Evolutionary conservation across 1,284 basidiomycete genomes (phyloP).

Genomic region (Psilocybe mexicana): DNA sequence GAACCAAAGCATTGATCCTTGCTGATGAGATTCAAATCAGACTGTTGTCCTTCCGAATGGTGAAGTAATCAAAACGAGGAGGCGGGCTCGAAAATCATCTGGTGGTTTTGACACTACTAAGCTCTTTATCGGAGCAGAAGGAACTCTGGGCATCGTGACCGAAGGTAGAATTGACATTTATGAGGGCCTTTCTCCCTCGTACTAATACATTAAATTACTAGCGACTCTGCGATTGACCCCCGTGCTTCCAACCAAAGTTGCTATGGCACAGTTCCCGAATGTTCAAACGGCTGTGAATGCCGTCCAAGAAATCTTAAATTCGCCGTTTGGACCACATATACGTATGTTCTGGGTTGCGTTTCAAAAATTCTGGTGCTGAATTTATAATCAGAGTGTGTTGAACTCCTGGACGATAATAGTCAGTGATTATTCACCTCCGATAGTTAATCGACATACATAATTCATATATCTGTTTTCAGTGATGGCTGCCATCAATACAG

Average conservation of each 20-base stretch:
- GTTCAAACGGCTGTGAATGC: constrained; percentile 69
- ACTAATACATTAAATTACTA: constrained; percentile 20
- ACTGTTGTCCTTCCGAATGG: constrained; percentile 91
- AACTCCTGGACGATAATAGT: constrained; percentile 77
- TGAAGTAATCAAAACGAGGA: constrained; percentile 91
- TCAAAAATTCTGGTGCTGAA: constrained; percentile 3
- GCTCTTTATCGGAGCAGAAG: constrained; percentile 96
- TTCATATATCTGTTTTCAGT: constrained; percentile 37
- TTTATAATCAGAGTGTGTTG: constrained; percentile 69
- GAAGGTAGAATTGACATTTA: constrained; percentile 56
- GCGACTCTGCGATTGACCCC: constrained; percentile 83
- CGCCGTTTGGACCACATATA: constrained; percentile 58
- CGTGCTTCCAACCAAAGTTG: constrained; percentile 70
- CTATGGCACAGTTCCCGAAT: constrained; percentile 69
- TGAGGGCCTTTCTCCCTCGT: neutral
- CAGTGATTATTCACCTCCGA: constrained; percentile 20
- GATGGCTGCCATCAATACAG: constrained; percentile 78
- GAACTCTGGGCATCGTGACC: constrained; percentile 91
- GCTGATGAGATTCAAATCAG: constrained; percentile 35
- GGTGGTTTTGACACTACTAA: constrained; percentile 93
- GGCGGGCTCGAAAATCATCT: constrained; percentile 85
- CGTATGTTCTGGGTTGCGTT: constrained; percentile 35
- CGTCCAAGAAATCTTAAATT: constrained; percentile 77
- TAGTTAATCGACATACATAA: neutral
- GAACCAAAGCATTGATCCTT: neutral